These are phyloP conservation scores for Fusarium xyrophilum DNA, from an alignment of 2,329 filamentous ascomycete genomes.

Conservation along the genomic window DNA sequence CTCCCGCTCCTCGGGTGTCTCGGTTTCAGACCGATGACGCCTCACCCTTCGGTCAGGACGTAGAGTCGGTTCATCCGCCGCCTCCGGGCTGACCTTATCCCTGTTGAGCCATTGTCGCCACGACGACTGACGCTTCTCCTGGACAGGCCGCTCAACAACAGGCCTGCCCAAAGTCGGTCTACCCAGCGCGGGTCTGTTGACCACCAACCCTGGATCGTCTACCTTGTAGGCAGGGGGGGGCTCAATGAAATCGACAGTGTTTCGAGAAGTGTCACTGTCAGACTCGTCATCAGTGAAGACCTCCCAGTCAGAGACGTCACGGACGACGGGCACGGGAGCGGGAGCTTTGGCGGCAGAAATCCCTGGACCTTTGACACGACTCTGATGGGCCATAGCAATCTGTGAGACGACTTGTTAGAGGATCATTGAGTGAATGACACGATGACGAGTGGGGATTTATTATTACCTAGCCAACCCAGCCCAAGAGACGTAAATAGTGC, in stretches of 20 bases:
- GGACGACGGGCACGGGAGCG: conserved; percentile 15
- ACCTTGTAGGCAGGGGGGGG: conserved; percentile 23
- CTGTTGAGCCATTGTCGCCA: conserved; percentile 21
- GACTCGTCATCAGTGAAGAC: conserved; percentile 22
- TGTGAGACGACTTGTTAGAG: conserved; percentile 10
- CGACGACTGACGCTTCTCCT: conserved; percentile 25
- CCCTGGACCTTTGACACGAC: conserved; percentile 19
- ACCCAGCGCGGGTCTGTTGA: conserved; percentile 19
- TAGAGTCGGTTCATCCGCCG: conserved; percentile 7
- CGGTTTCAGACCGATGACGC: conserved; percentile 8
- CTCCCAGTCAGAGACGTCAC: conserved; percentile 25
- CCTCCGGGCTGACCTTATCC: conserved; percentile 13
- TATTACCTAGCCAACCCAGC: conserved; percentile 26
- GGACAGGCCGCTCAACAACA: conserved; percentile 17
- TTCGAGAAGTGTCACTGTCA: conserved; percentile 18
- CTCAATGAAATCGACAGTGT: conserved; percentile 20
- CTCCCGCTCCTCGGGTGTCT: conserved; percentile 14
- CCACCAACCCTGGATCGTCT: conserved; percentile 13
- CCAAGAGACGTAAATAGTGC: conserved; percentile 13
- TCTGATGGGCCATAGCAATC: conserved; percentile 19
- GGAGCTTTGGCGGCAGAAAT: conserved; percentile 18
- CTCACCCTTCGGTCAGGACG: conserved; percentile 8
- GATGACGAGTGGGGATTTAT: conserved; percentile 17
- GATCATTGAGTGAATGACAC: conserved; percentile 11
- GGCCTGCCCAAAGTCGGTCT: conserved; percentile 23